Evolutionary conservation across 305 asterid genomes (phyloP).

Genomic region (Plantago lanceolata): DNA sequence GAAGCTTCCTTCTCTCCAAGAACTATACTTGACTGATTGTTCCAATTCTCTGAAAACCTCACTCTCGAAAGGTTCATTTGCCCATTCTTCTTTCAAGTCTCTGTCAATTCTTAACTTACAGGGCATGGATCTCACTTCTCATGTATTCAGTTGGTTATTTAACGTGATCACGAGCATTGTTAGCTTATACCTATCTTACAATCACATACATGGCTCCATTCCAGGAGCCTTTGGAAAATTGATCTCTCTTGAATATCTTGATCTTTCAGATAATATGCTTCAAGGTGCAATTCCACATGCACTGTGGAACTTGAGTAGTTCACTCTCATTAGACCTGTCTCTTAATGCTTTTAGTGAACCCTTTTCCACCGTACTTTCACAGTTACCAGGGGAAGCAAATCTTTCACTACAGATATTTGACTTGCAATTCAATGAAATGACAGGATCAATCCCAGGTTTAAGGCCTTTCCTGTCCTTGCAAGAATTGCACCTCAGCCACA

Average conservation of each 20-base stretch:
- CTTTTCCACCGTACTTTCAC: constrained; percentile 15
- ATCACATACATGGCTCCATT: constrained; percentile 1
- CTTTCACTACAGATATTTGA: neutral
- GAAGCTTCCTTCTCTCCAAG: constrained; percentile 19
- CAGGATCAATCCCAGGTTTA: constrained; percentile 18
- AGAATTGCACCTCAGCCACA: constrained; percentile 9
- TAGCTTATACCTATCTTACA: neutral
- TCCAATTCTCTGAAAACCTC: too few relatives aligned
- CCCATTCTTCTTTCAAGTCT: constrained; percentile 11
- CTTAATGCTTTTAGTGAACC: neutral
- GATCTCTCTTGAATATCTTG: neutral
- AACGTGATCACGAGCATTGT: constrained; percentile 15
- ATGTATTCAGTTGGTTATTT: constrained; percentile 8
- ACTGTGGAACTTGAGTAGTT: constrained; percentile 21
- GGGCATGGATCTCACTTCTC: constrained; percentile 7
- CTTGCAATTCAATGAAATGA: constrained; percentile 16
- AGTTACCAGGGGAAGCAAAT: constrained; percentile 4
- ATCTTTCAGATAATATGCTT: neutral
- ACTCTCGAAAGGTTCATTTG: too few relatives aligned
- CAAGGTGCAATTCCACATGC: constrained; percentile 27
- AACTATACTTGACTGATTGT: neutral
- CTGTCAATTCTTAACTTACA: constrained; percentile 22
- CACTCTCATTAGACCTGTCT: constrained; percentile 6
- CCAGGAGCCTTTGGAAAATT: constrained; percentile 15
- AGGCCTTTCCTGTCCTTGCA: constrained; percentile 7